A percentile compares a stretch with the other conserved stretches of the same genome.
Conservation (phyloP, 2,329 filamentous ascomycete species). For the Aspergillus arachidicola region DNA sequence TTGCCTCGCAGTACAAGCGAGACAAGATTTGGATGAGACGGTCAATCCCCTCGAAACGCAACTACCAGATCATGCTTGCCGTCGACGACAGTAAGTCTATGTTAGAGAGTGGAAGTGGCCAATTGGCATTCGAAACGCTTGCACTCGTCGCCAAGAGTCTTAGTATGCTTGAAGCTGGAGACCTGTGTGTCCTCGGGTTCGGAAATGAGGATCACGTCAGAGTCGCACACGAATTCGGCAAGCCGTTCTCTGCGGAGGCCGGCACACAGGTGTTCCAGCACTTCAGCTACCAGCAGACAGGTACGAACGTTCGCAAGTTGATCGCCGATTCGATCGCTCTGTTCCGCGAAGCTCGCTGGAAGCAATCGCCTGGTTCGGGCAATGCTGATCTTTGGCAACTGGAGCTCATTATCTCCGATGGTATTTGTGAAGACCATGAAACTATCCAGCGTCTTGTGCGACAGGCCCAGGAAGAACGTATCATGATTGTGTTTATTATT, state of each 20-base stretch:
- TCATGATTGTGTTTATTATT: constrained; percentile 98
- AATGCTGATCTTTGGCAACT: constrained; percentile 90
- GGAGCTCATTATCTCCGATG: constrained; percentile 89
- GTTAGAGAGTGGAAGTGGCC: constrained; percentile 76
- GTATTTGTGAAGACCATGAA: constrained; percentile 87
- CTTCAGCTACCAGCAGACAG: constrained; percentile 82
- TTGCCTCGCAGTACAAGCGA: constrained; percentile 95
- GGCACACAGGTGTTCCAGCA: constrained; percentile 81
- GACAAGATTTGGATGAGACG: constrained; percentile 99
- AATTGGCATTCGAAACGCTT: constrained; percentile 88
- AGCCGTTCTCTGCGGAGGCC: constrained; percentile 76
- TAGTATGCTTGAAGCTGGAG: constrained; percentile 90
- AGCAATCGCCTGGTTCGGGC: constrained; percentile 53
- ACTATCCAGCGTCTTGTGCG: constrained; percentile 79
- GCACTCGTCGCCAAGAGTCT: constrained; percentile 87
- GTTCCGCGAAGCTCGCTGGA: constrained; percentile 75
- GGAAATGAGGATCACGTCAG: constrained; percentile 72
- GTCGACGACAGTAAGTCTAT: constrained; percentile 96
- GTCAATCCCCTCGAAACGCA: constrained; percentile 85
- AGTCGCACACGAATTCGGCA: constrained; percentile 82
- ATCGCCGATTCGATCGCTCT: constrained; percentile 76
- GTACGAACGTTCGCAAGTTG: constrained; percentile 81
- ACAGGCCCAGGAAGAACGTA: constrained; percentile 86
- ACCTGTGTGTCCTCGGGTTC: constrained; percentile 89
- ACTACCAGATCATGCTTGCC: constrained; percentile 95